Base-by-base conservation (phyloP, 2,329 filamentous ascomycete species). In the Dryadomyces sulphureus region DNA sequence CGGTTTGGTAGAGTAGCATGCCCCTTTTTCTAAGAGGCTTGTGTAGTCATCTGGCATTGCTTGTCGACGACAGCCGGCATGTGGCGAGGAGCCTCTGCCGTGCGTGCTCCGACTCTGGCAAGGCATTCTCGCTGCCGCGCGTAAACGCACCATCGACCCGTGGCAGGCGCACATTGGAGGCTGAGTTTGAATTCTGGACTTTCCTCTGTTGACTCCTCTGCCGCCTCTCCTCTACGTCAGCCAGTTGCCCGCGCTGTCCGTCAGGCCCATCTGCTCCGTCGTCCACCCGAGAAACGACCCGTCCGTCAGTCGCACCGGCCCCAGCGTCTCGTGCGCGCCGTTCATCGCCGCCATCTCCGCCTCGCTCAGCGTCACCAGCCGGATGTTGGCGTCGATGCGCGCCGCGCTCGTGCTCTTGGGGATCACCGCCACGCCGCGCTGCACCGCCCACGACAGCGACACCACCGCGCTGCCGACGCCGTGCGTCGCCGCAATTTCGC, bases 351-450 rank as follows among this genome's bases (percentile, higher is more conserved):
- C 69, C 43, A 90, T 62, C 67, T 94, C 86, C 41, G 85, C 84
- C 4, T 73, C 72, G 4, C 74, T 80, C 62, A 93, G 65, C 49
- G 75, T 84, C 61, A 88, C 76, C 45, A 85, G 59, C 36, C 82
- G 75, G 55, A 79, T 85, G 71, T 94, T 93, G 51, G 68, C 75
- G 63, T 83, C 70, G 57, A 94, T 88, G 38, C 86, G 75, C 45
- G 69, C 69, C 54, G 78, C 73, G 53, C 76, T 88, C 48, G 89
- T 82, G 45, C 76, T 83, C 73, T 94, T 94, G 56, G 86, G 86
- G 56, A 94, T 87, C 45, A 94, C 85, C 53, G 77, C 83, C 69
- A 81, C 86, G 49, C 82, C 85, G 59, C 87, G 79, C 61, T 84
- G 77, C 46, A 93, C 66, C 52, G 85, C 86, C 85, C 86, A 94